Evolutionary conservation across 169 alveolate species (phyloP).

Genomic region (Cryptosporidium ubiquitum): DNA sequence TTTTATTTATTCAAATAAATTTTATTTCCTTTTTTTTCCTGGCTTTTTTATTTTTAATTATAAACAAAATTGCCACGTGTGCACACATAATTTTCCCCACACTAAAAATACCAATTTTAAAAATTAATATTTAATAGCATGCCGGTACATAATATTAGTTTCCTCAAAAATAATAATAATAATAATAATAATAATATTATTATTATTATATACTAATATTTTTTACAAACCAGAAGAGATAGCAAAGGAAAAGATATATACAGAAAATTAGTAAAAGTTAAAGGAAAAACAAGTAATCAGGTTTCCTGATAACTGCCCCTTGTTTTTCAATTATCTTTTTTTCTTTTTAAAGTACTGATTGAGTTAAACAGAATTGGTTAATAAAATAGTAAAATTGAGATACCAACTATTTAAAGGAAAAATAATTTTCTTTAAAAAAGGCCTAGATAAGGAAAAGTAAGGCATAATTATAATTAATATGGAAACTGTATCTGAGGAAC

Average conservation of each 20-base stretch:
- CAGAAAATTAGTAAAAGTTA: too few species aligned
- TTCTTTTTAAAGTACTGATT: not conserved
- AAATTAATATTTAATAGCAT: not conserved
- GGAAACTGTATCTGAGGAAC: constrained; percentile 21
- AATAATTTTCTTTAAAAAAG: not conserved
- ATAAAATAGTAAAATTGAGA: not conserved
- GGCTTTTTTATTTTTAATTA: not conserved
- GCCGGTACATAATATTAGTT: not conserved
- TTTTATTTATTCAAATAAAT: not conserved
- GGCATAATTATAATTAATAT: not conserved
- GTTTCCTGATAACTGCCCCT: not conserved
- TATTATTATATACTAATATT: too few species aligned
- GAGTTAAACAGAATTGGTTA: too few species aligned
- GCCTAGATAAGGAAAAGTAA: not conserved
- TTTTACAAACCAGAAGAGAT: not conserved
- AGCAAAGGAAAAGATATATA: not conserved
- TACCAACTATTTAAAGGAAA: not conserved
- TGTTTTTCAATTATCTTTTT: not conserved
- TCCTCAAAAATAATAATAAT: not conserved
- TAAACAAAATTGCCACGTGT: not conserved
- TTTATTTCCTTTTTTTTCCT: not conserved
- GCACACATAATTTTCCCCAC: constrained; percentile 1
- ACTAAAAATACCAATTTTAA: not conserved
- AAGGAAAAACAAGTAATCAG: not conserved
- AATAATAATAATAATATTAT: not conserved